Percentiles rank a stretch among this genome's conserved stretches.
phyloP scores from a whole-genome alignment of 768 basidiomycete species.

The Coprinopsis cinerea region DNA sequence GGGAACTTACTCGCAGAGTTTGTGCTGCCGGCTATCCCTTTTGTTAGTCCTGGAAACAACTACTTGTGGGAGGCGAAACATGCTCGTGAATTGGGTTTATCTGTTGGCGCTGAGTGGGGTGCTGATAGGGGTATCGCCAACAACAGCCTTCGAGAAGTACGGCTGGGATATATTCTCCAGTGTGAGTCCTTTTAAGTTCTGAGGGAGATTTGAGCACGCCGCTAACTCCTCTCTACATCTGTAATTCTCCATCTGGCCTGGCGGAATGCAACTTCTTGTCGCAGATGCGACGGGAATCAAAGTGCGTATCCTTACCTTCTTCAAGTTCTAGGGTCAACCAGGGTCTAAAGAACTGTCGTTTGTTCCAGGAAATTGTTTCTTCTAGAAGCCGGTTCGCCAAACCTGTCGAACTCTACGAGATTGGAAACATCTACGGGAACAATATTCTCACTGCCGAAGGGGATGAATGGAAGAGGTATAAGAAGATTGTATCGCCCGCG shows the following conservation, averaged over 20 bases:
- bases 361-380: conserved; percentile 48
- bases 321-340: too few relatives aligned
- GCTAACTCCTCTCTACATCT: too few relatives aligned
- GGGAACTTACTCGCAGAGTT: not conserved
- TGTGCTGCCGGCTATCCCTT: not conserved
- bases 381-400: conserved; percentile 49
- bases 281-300: conserved; percentile 39
- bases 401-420: conserved; percentile 34
- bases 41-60: not conserved
- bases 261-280: conserved; percentile 9
- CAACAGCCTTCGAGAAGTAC: not conserved
- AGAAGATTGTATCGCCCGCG: conserved; percentile 51
- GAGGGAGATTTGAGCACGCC: too few relatives aligned
- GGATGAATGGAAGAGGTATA: conserved; percentile 56
- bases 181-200: not conserved
- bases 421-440: conserved; percentile 42
- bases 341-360: too few relatives aligned
- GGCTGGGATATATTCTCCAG: not conserved
- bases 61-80: not conserved
- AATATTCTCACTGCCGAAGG: conserved; percentile 59
- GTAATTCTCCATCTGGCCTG: not conserved
- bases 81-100: not conserved
- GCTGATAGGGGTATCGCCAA: not conserved
- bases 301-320: conserved; percentile 16
- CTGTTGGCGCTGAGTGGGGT: not conserved